These are phyloP conservation scores for Schwanniomyces vanrijiae DNA, from an alignment of 805 yeast genomes.

Conservation along the genomic window DNA sequence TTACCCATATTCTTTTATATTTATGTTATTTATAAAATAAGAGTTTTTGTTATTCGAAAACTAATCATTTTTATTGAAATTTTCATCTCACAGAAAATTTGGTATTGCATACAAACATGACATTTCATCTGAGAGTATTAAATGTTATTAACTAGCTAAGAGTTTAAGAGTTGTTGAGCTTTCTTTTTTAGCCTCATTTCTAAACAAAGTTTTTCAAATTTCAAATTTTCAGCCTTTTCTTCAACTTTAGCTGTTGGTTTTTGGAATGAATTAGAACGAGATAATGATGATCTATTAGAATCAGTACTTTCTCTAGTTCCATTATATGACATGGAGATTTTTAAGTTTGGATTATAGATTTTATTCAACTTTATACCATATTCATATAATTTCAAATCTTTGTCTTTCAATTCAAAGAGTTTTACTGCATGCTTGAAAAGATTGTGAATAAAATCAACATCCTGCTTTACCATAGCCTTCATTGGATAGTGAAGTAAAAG, in stretches of 20 bases:
- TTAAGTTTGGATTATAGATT: slow-evolving; percentile 38
- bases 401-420: slow-evolving; percentile 29
- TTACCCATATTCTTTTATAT: slow-evolving; percentile 54
- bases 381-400: slow-evolving; percentile 38
- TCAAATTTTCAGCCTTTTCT: slow-evolving; percentile 34
- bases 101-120: not conserved
- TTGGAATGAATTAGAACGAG: slow-evolving; percentile 1
- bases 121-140: not conserved
- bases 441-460: slow-evolving; percentile 20
- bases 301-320: slow-evolving; percentile 23
- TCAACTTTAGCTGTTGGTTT: slow-evolving; percentile 10
- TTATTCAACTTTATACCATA: slow-evolving; percentile 42
- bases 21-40: not conserved
- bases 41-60: not conserved
- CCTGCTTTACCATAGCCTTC: slow-evolving; percentile 12
- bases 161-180: slow-evolving; percentile 33
- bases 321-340: slow-evolving; percentile 22
- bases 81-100: not conserved
- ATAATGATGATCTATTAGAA: slow-evolving; percentile 10
- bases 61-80: not conserved
- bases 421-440: slow-evolving; percentile 35
- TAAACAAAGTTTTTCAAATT: slow-evolving; percentile 45
- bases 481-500: slow-evolving; percentile 52
- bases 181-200: slow-evolving; percentile 49
- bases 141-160: not conserved